A percentile compares a stretch with the other conserved stretches of the same genome.
Evolutionary conservation across 176 grass and related monocot species (phyloP).

Genomic region (Ananas comosus): DNA sequence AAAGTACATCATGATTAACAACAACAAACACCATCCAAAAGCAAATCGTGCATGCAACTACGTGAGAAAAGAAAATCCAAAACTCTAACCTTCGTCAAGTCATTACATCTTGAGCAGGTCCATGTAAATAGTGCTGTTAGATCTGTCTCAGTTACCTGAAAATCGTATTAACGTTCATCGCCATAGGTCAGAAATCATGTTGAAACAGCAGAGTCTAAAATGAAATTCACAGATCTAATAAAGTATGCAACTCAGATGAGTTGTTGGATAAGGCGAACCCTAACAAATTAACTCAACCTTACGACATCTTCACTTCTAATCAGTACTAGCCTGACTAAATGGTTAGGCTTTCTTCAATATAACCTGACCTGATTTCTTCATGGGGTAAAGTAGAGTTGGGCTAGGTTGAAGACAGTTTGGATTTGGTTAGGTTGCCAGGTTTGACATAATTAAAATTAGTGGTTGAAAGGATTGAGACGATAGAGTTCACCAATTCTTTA

Average conservation of each 20-base stretch:
- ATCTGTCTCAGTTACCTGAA: constrained; percentile 55
- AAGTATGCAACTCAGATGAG: not conserved
- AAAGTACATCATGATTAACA: not conserved
- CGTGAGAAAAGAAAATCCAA: not conserved
- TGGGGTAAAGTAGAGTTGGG: no score
- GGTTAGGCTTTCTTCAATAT: no score
- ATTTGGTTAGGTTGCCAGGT: no score
- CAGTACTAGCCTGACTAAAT: no score
- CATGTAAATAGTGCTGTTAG: constrained; percentile 55
- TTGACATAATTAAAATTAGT: no score
- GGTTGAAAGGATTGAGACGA: no score
- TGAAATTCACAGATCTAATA: not conserved
- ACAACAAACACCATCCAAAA: constrained; percentile 6
- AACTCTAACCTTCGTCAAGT: constrained; percentile 53
- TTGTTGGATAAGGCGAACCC: not conserved
- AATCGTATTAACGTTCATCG: not conserved
- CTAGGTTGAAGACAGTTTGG: no score
- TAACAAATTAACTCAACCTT: no score
- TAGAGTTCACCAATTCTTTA: no score
- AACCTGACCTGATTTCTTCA: no score
- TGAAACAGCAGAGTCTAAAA: not conserved
- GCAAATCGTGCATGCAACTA: not conserved
- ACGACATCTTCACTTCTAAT: no score
- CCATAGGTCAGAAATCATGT: constrained; percentile 6
- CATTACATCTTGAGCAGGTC: constrained; percentile 89